Conservation (phyloP, 495 filamentous ascomycete genomes). For the Chaetomium tenue region DNA sequence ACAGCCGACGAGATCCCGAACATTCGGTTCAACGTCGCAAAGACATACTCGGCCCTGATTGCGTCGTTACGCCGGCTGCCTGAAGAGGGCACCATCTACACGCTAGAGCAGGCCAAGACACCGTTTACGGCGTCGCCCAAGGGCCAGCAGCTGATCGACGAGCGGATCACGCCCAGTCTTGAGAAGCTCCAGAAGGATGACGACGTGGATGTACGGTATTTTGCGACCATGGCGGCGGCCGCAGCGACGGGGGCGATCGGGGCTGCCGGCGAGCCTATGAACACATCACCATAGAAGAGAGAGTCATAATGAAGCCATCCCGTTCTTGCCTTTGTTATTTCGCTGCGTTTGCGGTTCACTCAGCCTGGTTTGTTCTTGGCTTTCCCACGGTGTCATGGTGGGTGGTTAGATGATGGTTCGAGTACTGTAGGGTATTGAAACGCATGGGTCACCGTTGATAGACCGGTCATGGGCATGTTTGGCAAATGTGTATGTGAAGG, state of each 20-base stretch:
- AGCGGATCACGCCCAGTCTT: constrained; percentile 81
- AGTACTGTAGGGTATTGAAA: neutral
- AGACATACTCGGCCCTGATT: constrained; percentile 89
- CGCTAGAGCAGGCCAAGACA: constrained; percentile 73
- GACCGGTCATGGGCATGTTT: neutral
- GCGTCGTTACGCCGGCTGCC: constrained; percentile 86
- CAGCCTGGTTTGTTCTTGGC: neutral
- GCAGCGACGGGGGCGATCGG: constrained; percentile 33
- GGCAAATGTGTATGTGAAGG: neutral
- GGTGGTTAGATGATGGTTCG: neutral
- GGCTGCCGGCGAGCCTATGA: constrained; percentile 56
- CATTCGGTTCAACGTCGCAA: constrained; percentile 98
- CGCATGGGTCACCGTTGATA: neutral
- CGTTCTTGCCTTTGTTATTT: constrained; percentile 12
- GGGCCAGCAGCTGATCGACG: constrained; percentile 79
- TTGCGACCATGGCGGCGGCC: constrained; percentile 61
- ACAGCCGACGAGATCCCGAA: constrained; percentile 94
- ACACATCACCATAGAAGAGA: constrained; percentile 56
- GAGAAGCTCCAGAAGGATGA: constrained; percentile 95
- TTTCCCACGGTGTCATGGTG: neutral
- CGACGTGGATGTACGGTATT: constrained; percentile 96
- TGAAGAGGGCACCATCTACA: constrained; percentile 78
- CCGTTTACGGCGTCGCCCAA: constrained; percentile 61
- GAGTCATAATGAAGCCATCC: constrained; percentile 35
- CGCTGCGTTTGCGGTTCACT: neutral